Conservation (phyloP, 2,329 filamentous ascomycete species). For the Colletotrichum siamense region DNA sequence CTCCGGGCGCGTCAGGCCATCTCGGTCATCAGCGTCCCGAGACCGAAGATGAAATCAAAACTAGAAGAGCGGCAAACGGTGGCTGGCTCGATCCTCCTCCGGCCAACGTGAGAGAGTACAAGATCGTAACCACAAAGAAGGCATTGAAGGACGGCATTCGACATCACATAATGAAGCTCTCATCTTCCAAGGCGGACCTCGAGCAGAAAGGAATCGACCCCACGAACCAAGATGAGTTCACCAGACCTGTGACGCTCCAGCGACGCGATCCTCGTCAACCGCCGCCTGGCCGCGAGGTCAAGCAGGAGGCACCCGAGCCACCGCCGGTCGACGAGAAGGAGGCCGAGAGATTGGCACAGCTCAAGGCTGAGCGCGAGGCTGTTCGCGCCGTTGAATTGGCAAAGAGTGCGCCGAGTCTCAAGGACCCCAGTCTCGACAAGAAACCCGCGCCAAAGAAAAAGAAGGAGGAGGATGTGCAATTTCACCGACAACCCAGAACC, state of each 20-base stretch:
- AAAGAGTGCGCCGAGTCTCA: conserved; percentile 86
- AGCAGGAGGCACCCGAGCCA: conserved; percentile 58
- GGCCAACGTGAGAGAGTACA: conserved; percentile 48
- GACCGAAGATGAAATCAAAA: conserved; percentile 29
- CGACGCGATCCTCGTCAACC: conserved; percentile 82
- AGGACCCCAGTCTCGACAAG: conserved; percentile 56
- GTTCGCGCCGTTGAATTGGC: conserved; percentile 87
- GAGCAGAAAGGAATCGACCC: conserved; percentile 70
- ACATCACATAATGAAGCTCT: conserved; percentile 85
- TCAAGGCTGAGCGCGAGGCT: conserved; percentile 80
- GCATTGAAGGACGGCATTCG: conserved; percentile 80
- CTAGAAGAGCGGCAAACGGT: conserved; percentile 38
- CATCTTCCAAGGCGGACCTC: conserved; percentile 55
- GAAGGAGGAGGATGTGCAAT: conserved; percentile 82
- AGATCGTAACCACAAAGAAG: conserved; percentile 81
- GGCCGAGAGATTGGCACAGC: conserved; percentile 69
- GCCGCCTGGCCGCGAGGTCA: conserved; percentile 66
- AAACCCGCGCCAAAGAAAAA: conserved; percentile 74
- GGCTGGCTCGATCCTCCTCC: conserved; percentile 64
- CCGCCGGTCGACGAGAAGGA: conserved; percentile 60
- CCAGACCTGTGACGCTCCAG: conserved; percentile 86
- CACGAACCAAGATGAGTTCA: conserved; percentile 77
- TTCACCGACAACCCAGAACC: conserved; percentile 78
- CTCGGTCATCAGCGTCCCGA: conserved; percentile 20
- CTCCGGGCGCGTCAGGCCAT: conserved; percentile 3